Base-by-base conservation (phyloP, 1,284 basidiomycete genomes). In the Termitomyces sp. region DNA sequence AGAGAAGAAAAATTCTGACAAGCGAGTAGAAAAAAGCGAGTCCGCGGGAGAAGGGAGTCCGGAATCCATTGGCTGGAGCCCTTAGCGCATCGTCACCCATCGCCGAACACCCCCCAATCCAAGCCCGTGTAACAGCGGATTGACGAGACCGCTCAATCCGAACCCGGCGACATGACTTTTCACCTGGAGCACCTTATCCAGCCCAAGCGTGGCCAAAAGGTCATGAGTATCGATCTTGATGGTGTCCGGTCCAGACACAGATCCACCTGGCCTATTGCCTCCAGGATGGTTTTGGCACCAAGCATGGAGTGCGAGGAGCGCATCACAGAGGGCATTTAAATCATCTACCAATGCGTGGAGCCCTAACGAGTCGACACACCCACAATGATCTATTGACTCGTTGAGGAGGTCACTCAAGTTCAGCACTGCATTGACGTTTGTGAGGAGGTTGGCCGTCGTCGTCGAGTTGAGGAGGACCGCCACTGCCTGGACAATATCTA, bases 121-220 rank as follows among this genome's bases (percentile, higher is more conserved):
- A 6, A 68, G 39, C 15, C 50, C 61, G 19, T 66, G 42, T 34
- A 70, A 57, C 17, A 68, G 15, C 1, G 53, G 45, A 51, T 68
- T 62, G 39, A 66, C 55, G 5, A 55, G 28, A 6, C 50, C 47
- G 44, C 54, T 57, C 26, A 66, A 8, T 1, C 54, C 55, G 19
- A 68, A 55, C 28, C 65, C 67, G 46, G 52, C 53, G 8, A 62
- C 54, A 1, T 60, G 48, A 21, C 58, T 58, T 19, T 65, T 56
- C 3, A 64, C 60, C 21, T 50, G 26, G 26, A 56, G 24, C 3
- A 45, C n/a, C 15, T 46, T 48, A 26, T 56, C 57, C 48, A 69
- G 52, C 26, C 65, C 66, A 40, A 68, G 60, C 6, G 53, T 46
- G 5, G 58, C 33, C 12, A 69, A 56, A 17, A 68, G 56, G 13